A percentile compares a stretch with the other conserved stretches of the same genome.
phyloP scores from a whole-genome alignment of 495 filamentous ascomycete genomes.

The Hyaloscypha bicolor region DNA sequence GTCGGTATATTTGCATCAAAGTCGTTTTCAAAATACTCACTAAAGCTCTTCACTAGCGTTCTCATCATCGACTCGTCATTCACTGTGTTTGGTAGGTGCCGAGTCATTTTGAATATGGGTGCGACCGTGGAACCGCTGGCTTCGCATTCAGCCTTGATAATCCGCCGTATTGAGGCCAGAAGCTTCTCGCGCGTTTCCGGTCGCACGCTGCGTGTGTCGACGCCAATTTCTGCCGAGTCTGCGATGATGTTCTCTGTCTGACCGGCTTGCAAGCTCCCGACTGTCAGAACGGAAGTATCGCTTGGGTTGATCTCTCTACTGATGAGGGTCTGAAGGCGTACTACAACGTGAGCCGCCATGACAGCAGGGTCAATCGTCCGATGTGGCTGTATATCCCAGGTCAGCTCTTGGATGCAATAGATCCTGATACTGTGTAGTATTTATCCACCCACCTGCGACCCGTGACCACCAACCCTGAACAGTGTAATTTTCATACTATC shows the following conservation, averaged over 20 bases:
- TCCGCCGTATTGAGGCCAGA: constrained; percentile 45
- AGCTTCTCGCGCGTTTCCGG: constrained; percentile 43
- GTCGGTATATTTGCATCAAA: constrained; percentile 22
- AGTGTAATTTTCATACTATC: constrained; percentile 48
- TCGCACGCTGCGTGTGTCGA: constrained; percentile 48
- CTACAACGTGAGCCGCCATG: constrained; percentile 51
- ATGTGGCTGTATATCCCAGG: constrained; percentile 43
- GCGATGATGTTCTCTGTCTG: constrained; percentile 58
- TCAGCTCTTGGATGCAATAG: constrained; percentile 19
- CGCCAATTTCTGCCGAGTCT: constrained; percentile 44
- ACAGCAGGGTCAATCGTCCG: constrained; percentile 59
- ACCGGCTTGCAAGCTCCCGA: constrained; percentile 53
- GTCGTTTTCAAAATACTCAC: constrained; percentile 41
- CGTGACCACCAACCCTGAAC: constrained; percentile 56
- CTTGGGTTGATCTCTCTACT: constrained; percentile 52
- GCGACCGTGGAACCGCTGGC: constrained; percentile 43
- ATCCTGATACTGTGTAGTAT: no score
- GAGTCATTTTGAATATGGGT: constrained; percentile 42
- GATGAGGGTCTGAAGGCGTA: constrained; percentile 58
- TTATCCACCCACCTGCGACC: constrained; percentile 23
- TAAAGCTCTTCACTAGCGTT: constrained; percentile 43
- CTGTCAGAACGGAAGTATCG: constrained; percentile 57
- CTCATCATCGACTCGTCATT: constrained; percentile 51
- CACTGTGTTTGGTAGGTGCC: constrained; percentile 47
- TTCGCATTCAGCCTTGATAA: constrained; percentile 55